A percentile compares a stretch with the other conserved stretches of the same genome.
Evolutionary conservation across 1,284 basidiomycete genomes (phyloP).

Genomic region (Apiotrichum sp.): DNA sequence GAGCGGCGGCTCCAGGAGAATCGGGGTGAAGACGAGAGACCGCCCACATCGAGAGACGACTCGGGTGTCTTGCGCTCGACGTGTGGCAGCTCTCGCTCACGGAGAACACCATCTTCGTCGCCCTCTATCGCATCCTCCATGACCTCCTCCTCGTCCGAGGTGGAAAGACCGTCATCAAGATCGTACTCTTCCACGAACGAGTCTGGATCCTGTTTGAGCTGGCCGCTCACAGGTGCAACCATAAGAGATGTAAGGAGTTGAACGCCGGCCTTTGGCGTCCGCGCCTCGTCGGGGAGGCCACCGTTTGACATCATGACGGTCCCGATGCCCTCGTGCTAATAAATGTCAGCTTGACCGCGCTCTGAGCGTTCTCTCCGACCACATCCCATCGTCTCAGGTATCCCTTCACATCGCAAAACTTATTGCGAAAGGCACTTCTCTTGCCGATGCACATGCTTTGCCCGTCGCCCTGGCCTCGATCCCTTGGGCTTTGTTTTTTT

Average conservation of each 20-base stretch:
- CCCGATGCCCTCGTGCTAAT: conserved; percentile 78
- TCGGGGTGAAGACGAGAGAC: background rate
- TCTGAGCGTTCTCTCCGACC: background rate
- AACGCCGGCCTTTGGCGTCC: background rate
- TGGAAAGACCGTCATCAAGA: conserved; percentile 63
- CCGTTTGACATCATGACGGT: conserved; percentile 53
- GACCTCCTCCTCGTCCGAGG: conserved; percentile 57
- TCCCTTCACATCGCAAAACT: too few species aligned
- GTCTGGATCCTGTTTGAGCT: conserved; percentile 4
- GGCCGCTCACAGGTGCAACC: conserved; percentile 15
- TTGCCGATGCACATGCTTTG: too few species aligned
- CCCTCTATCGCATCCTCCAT: conserved; percentile 42
- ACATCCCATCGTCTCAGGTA: too few species aligned
- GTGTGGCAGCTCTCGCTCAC: background rate
- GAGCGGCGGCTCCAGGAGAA: conserved; percentile 5
- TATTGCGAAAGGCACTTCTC: too few species aligned
- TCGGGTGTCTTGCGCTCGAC: background rate
- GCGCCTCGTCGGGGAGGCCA: background rate
- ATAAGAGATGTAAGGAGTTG: conserved; percentile 17
- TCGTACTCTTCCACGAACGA: conserved; percentile 47
- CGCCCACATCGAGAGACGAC: background rate
- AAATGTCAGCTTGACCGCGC: background rate
- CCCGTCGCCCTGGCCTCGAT: too few species aligned
- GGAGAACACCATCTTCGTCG: conserved; percentile 22
- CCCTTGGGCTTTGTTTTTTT: too few species aligned